phyloP scores from a whole-genome alignment of 2,329 filamentous ascomycete genomes.

The Pseudopyricularia javanii region DNA sequence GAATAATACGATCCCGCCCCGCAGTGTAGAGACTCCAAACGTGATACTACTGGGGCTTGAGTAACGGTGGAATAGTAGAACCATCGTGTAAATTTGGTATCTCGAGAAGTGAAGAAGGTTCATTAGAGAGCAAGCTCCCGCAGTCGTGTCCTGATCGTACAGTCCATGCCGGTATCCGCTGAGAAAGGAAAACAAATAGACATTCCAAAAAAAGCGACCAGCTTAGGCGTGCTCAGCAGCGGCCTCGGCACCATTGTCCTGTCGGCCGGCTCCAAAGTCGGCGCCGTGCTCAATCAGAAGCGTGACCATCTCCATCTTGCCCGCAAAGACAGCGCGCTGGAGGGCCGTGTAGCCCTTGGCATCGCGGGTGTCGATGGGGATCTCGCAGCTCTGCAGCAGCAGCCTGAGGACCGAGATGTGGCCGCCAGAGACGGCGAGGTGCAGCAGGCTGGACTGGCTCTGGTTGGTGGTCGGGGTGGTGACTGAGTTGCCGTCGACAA shows the following conservation, averaged over 20 bases:
- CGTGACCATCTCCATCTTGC: conserved; percentile 3
- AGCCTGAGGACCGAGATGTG: conserved; percentile 3
- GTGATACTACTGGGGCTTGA: no score
- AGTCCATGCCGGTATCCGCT: not conserved
- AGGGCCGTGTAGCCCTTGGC: conserved; percentile 2
- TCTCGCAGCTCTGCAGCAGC: conserved; percentile 3
- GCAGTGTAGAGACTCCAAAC: no score
- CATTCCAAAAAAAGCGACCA: not conserved
- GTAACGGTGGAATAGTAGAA: no score
- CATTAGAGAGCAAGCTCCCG: no score
- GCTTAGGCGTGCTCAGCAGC: not conserved
- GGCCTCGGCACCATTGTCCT: not conserved
- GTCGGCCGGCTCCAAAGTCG: conserved; percentile 2
- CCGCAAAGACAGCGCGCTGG: conserved; percentile 2
- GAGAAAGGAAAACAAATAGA: not conserved
- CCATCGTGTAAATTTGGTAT: no score
- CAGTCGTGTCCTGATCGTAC: no score
- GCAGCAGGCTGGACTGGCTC: not conserved
- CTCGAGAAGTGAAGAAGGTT: no score
- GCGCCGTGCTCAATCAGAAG: conserved; percentile 1
- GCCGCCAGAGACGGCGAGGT: conserved; percentile 2
- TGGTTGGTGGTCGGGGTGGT: not conserved
- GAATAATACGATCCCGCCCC: no score
- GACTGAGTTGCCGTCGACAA: not conserved
- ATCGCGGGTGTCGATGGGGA: conserved; percentile 2